Evolutionary conservation across 2,329 filamentous ascomycete genomes (phyloP).

Genomic region (Diaporthe velutina): DNA sequence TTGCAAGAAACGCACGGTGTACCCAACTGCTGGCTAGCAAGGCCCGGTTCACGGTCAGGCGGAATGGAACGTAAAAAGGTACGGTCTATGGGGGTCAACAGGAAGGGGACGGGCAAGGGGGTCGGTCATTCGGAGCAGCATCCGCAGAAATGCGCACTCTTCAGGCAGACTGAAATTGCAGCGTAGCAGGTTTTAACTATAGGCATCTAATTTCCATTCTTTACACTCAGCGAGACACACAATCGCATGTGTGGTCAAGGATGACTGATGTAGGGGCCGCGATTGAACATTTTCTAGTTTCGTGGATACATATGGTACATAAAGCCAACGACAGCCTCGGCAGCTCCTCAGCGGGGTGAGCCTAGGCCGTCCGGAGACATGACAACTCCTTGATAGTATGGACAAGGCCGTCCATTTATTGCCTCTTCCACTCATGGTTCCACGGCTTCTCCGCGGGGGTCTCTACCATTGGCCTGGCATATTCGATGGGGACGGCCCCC

Average conservation of each 20-base stretch:
- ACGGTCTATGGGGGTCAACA: conserved; percentile 8
- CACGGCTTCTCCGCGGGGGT: conserved; percentile 83
- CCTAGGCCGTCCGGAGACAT: not conserved
- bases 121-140: conserved; percentile 28
- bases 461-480: conserved; percentile 87
- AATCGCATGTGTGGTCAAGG: not conserved
- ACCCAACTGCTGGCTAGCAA: conserved; percentile 6
- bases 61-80: conserved; percentile 26
- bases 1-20: conserved; percentile 2
- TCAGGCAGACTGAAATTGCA: conserved; percentile 39
- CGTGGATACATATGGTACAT: conserved; percentile 14
- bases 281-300: conserved; percentile 26
- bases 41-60: conserved; percentile 6
- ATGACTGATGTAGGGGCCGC: not conserved
- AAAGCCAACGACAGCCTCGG: not conserved
- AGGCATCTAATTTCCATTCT: conserved; percentile 41
- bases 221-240: conserved; percentile 37
- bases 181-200: conserved; percentile 40
- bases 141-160: conserved; percentile 25
- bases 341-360: not conserved
- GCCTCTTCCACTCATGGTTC: conserved; percentile 92
- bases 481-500: conserved; percentile 89
- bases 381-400: not conserved
- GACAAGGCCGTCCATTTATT: conserved; percentile 37
- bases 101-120: not conserved